Conservation (phyloP, 1,284 basidiomycete species). For the Ceratobasidium sp. region DNA sequence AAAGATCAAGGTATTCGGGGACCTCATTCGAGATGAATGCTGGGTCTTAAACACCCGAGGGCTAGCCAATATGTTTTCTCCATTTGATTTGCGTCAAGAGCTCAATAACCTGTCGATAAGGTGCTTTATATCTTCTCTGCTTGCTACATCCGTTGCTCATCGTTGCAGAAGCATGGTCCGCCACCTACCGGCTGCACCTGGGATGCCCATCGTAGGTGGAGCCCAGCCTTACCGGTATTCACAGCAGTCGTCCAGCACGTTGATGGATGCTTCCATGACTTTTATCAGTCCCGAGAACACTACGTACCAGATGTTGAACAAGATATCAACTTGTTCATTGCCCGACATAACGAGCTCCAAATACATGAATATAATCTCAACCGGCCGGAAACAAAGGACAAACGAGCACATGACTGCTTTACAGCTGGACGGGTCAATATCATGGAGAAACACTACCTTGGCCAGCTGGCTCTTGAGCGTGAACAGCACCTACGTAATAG, state of each 20-base stretch:
- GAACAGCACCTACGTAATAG: not conserved
- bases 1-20: not conserved
- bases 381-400: not conserved
- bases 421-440: not conserved
- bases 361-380: not conserved
- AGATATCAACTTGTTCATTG: not conserved
- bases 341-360: not conserved
- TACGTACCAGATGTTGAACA: not conserved
- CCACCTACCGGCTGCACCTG: not conserved
- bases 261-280: not conserved
- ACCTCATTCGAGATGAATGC: constrained; percentile 5
- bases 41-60: not conserved
- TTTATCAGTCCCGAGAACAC: not conserved
- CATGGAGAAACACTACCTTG: not conserved
- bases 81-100: not conserved
- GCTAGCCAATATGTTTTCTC: not conserved
- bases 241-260: not conserved
- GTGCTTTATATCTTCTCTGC: not conserved
- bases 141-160: not conserved
- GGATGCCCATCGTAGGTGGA: not conserved
- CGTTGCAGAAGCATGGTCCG: not conserved
- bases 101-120: constrained; percentile 3
- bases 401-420: not conserved
- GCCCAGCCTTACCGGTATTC: not conserved
- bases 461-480: not conserved